Evolutionary conservation across 2,329 filamentous ascomycete genomes (phyloP).

Genomic region (Penicillium sclerotiorum): DNA sequence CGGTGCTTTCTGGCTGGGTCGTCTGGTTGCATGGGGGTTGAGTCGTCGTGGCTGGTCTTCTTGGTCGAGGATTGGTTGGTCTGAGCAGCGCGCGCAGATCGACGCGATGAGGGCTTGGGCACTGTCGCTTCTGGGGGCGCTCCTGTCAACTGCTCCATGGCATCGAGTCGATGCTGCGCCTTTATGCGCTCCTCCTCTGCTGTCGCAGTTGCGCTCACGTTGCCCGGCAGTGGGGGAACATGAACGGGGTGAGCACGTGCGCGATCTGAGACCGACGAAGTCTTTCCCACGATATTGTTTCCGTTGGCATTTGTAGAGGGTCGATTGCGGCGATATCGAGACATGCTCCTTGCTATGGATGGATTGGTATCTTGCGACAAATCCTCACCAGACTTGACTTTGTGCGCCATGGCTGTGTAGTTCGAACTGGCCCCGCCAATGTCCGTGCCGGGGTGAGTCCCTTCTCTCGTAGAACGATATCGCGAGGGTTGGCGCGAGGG

Average conservation of each 20-base stretch:
- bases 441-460: background rate
- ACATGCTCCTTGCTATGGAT: conserved; percentile 38
- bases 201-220: background rate
- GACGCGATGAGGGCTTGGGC: background rate
- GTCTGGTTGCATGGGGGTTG: background rate
- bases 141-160: conserved; percentile 40
- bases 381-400: background rate
- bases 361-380: conserved; percentile 19
- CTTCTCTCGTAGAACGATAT: conserved; percentile 6
- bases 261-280: conserved; percentile 14
- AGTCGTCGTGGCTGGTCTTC: no score
- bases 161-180: conserved; percentile 33
- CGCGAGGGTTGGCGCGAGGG: conserved; percentile 6
- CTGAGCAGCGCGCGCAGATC: conserved; percentile 10
- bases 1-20: conserved; percentile 16
- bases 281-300: conserved; percentile 10
- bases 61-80: no score
- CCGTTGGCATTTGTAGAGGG: conserved; percentile 9
- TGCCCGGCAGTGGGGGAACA: conserved; percentile 1
- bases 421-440: background rate
- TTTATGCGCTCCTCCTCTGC: conserved; percentile 21
- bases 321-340: conserved; percentile 37
- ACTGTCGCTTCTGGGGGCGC: conserved; percentile 8
- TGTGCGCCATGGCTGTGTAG: background rate
- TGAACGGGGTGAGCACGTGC: conserved; percentile 3